These are phyloP conservation scores for Cordyceps militaris DNA, from an alignment of 2,329 filamentous ascomycete species.

Conservation along the genomic window DNA sequence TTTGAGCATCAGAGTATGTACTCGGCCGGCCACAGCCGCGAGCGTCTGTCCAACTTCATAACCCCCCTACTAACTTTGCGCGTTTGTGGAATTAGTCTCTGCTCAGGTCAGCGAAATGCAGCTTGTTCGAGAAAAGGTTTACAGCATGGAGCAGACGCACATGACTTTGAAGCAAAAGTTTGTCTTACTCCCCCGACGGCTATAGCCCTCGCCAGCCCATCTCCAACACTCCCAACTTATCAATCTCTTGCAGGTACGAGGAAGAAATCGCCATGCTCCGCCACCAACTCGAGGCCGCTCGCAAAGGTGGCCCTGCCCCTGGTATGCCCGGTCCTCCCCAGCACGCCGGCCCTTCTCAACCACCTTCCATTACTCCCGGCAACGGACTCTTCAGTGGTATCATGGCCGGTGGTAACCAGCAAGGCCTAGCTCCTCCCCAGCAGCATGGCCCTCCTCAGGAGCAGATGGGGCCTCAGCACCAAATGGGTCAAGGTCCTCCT, in stretches of 20 bases:
- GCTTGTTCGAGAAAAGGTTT: slow-evolving; percentile 87
- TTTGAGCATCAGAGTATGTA: slow-evolving; percentile 91
- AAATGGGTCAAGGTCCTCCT: slow-evolving; percentile 69
- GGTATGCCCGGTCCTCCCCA: slow-evolving; percentile 62
- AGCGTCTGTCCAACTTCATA: not conserved
- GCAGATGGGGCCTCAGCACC: slow-evolving; percentile 41
- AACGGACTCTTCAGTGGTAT: slow-evolving; percentile 93
- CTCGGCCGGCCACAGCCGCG: slow-evolving; percentile 8
- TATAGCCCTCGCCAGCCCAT: slow-evolving; percentile 22
- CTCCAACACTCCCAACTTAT: not conserved
- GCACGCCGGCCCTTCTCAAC: slow-evolving; percentile 71
- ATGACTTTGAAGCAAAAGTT: slow-evolving; percentile 87
- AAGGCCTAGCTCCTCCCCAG: slow-evolving; percentile 73
- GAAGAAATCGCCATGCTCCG: slow-evolving; percentile 81
- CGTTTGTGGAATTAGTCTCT: slow-evolving; percentile 54
- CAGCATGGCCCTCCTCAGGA: slow-evolving; percentile 62
- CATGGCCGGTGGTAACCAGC: slow-evolving; percentile 83
- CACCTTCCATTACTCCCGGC: slow-evolving; percentile 83
- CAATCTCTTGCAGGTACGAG: slow-evolving; percentile 64
- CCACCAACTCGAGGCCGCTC: slow-evolving; percentile 75
- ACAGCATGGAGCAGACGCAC: slow-evolving; percentile 84
- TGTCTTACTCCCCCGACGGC: not conserved
- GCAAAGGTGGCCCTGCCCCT: slow-evolving; percentile 52
- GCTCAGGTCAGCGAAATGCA: slow-evolving; percentile 93
- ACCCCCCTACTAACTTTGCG: slow-evolving; percentile 19